A percentile compares a stretch with the other conserved stretches of the same genome.
These are phyloP conservation scores for Monilinia fructigena DNA, from an alignment of 2,329 filamentous ascomycete species.

Conservation along the genomic window DNA sequence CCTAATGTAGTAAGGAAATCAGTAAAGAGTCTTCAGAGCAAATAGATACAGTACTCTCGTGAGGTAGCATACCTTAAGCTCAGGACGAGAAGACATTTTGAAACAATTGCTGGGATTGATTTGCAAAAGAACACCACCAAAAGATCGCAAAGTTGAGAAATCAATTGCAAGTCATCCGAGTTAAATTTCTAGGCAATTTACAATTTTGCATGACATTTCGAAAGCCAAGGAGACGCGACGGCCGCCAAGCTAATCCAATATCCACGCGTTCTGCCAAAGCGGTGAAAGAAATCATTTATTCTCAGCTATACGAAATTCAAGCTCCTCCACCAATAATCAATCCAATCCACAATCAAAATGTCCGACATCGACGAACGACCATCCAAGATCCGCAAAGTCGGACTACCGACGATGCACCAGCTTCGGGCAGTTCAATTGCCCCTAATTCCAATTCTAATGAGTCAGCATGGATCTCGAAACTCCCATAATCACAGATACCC, in stretches of 20 bases:
- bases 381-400: slow-evolving; percentile 23
- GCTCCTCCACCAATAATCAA: not conserved
- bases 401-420: not conserved
- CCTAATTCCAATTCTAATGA: not conserved
- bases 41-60: slow-evolving; percentile 7
- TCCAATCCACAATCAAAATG: slow-evolving; percentile 8
- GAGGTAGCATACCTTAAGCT: slow-evolving; percentile 58
- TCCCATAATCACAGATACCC: slow-evolving; percentile 1
- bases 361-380: slow-evolving; percentile 22
- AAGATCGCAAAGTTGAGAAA: not conserved
- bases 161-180: not conserved
- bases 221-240: slow-evolving; percentile 13
- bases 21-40: slow-evolving; percentile 18
- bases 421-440: not conserved
- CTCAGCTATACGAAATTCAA: not conserved
- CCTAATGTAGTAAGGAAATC: slow-evolving; percentile 48
- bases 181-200: not conserved
- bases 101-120: not conserved
- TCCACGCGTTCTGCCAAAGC: slow-evolving; percentile 16
- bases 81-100: slow-evolving; percentile 69
- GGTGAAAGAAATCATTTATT: slow-evolving; percentile 18
- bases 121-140: not conserved
- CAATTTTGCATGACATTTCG: not conserved
- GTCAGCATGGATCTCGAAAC: not conserved
- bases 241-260: slow-evolving; percentile 3